Percentiles rank a stretch among this genome's conserved stretches.
phyloP scores from a whole-genome alignment of 805 yeast genomes.

The Debaryomyces castellii region DNA sequence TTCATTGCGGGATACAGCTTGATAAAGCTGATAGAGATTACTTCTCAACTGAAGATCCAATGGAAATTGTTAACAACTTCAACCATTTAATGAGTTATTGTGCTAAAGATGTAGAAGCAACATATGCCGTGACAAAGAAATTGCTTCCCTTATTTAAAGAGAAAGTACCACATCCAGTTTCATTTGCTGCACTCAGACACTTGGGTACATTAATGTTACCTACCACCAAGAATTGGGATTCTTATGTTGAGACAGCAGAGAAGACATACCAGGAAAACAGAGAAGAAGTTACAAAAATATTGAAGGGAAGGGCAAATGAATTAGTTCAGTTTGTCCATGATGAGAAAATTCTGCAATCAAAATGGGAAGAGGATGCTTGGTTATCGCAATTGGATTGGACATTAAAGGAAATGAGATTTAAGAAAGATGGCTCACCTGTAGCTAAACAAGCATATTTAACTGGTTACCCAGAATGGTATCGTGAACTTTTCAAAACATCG shows the following conservation, averaged over 20 bases:
- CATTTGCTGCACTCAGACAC: slow-evolving; percentile 80
- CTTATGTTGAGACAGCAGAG: slow-evolving; percentile 72
- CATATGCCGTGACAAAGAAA: slow-evolving; percentile 65
- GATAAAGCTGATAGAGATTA: slow-evolving; percentile 67
- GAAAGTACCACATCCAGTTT: slow-evolving; percentile 89
- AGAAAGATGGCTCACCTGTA: slow-evolving; percentile 66
- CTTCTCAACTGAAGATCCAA: slow-evolving; percentile 56
- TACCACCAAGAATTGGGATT: slow-evolving; percentile 69
- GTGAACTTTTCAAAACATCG: slow-evolving; percentile 46
- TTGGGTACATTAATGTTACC: slow-evolving; percentile 78
- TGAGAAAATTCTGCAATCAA: slow-evolving; percentile 20
- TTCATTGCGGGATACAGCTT: slow-evolving; percentile 69
- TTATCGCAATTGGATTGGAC: slow-evolving; percentile 88
- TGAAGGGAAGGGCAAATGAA: slow-evolving; percentile 59
- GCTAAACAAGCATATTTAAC: slow-evolving; percentile 76
- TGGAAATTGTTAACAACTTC: slow-evolving; percentile 55
- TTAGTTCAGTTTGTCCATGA: slow-evolving; percentile 40
- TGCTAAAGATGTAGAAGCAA: slow-evolving; percentile 77
- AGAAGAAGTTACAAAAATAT: slow-evolving; percentile 53
- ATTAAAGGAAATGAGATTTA: slow-evolving; percentile 54
- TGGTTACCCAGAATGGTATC: slow-evolving; percentile 94
- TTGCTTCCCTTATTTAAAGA: slow-evolving; percentile 67
- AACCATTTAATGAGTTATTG: slow-evolving; percentile 72
- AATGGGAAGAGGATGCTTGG: slow-evolving; percentile 78
- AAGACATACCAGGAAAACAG: slow-evolving; percentile 58